phyloP scores from a whole-genome alignment of 2,329 filamentous ascomycete species.

The Arthrobotrys iridis region DNA sequence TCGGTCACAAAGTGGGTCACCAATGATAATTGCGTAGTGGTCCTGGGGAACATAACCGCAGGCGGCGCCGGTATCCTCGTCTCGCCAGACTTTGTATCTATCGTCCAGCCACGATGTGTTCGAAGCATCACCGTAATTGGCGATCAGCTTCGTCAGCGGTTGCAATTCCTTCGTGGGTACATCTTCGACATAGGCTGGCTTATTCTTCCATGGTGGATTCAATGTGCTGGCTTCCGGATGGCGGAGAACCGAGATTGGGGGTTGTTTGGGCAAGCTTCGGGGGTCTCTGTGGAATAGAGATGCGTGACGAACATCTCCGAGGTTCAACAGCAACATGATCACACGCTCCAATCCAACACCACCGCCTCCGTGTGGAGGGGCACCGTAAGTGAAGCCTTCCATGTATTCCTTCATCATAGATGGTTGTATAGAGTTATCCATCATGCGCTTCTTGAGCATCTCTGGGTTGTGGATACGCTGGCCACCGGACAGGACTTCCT shows the following conservation, averaged over 20 bases:
- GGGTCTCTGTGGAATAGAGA: constrained; percentile 89
- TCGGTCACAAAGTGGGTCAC: constrained; percentile 84
- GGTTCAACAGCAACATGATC: constrained; percentile 82
- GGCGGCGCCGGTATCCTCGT: constrained; percentile 79
- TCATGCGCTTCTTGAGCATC: constrained; percentile 81
- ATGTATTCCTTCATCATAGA: constrained; percentile 91
- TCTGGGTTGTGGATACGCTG: constrained; percentile 88
- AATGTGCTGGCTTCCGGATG: constrained; percentile 89
- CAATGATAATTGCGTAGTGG: constrained; percentile 83
- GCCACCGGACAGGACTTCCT: constrained; percentile 90
- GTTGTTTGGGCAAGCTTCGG: constrained; percentile 79
- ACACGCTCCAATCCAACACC: constrained; percentile 91
- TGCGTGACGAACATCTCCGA: constrained; percentile 89
- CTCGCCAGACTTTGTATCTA: constrained; percentile 86
- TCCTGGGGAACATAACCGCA: constrained; percentile 82
- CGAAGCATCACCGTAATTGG: constrained; percentile 93
- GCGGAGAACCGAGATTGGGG: constrained; percentile 73
- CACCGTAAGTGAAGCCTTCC: constrained; percentile 85
- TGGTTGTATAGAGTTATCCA: constrained; percentile 77
- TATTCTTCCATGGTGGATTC: constrained; percentile 70
- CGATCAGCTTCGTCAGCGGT: constrained; percentile 84
- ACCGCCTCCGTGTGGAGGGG: constrained; percentile 87
- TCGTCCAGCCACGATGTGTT: constrained; percentile 95
- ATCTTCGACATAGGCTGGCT: constrained; percentile 63
- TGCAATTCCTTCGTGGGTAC: constrained; percentile 69